Percentiles rank a stretch among this genome's conserved stretches.
Conservation (phyloP, 345 rosid species). For the Gossypium ekmanianum region DNA sequence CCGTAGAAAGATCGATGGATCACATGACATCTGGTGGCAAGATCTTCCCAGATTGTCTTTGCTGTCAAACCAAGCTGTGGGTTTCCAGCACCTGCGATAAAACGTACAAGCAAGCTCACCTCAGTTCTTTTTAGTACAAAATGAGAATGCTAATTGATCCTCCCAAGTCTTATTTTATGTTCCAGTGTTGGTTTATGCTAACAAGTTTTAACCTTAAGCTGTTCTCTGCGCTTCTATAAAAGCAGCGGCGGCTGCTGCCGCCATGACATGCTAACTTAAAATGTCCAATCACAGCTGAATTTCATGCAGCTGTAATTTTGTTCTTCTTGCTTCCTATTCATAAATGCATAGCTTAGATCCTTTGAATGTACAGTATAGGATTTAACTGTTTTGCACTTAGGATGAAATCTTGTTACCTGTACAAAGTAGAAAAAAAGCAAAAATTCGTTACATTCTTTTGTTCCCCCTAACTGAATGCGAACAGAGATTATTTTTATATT, state of each 20-base stretch:
- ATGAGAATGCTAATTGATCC: constrained; percentile 14
- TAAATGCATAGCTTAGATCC: background rate
- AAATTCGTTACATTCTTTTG: background rate
- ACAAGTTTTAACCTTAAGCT: background rate
- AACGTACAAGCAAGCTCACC: background rate
- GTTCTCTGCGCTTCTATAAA: background rate
- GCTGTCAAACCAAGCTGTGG: background rate
- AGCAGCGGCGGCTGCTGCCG: constrained; percentile 3
- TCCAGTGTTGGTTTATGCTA: constrained; percentile 12
- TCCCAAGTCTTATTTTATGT: constrained; percentile 21
- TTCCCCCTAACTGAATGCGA: background rate
- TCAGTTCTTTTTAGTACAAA: background rate
- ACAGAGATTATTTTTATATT: too few relatives aligned
- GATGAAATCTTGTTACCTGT: background rate
- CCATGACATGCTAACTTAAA: background rate
- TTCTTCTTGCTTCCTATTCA: too few relatives aligned
- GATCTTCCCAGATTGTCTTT: background rate
- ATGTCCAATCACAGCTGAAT: background rate
- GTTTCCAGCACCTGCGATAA: constrained; percentile 5
- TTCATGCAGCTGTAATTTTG: background rate
- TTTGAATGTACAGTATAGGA: background rate
- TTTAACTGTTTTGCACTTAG: background rate
- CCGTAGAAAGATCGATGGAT: constrained; percentile 14
- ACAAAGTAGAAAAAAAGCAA: background rate
- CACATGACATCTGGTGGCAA: constrained; percentile 15